phyloP scores from a whole-genome alignment of 1,139 yeast species.

The Suhomyces coccinellae region DNA sequence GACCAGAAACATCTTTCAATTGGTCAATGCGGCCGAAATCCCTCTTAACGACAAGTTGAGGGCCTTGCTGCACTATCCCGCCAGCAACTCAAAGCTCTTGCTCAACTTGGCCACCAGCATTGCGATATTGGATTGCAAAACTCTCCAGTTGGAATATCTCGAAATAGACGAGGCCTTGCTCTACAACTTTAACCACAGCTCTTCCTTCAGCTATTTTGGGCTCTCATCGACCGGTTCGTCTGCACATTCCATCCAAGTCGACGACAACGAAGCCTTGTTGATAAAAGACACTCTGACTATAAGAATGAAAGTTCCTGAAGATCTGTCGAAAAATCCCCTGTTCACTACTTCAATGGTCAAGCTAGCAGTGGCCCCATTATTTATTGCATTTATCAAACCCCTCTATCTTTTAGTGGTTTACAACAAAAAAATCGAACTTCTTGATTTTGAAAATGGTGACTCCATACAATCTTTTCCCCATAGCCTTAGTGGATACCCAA shows the following conservation, averaged over 20 bases:
- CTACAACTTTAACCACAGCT: conserved; percentile 18
- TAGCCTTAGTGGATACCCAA: conserved; percentile 28
- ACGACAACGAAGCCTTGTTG: conserved; percentile 21
- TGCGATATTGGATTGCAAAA: conserved; percentile 26
- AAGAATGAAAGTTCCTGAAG: conserved; percentile 16
- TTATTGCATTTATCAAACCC: conserved; percentile 42
- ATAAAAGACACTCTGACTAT: conserved; percentile 23
- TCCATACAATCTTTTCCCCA: conserved; percentile 43
- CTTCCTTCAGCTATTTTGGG: conserved; percentile 28
- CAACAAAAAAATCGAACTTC: conserved; percentile 43
- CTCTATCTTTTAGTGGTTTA: conserved; percentile 44
- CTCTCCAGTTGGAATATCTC: conserved; percentile 19
- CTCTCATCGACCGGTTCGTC: conserved; percentile 21
- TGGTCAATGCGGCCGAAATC: conserved; percentile 28
- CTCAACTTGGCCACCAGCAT: conserved; percentile 32
- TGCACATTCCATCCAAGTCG: conserved; percentile 23
- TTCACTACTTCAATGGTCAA: conserved; percentile 26
- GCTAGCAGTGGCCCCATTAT: conserved; percentile 31
- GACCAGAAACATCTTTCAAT: conserved; percentile 33
- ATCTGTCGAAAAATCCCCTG: conserved; percentile 1
- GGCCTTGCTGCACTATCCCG: conserved; percentile 19
- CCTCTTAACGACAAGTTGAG: conserved; percentile 33
- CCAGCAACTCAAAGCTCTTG: conserved; percentile 19
- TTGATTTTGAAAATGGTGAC: conserved; percentile 46
- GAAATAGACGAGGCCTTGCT: conserved; percentile 17